Base-by-base conservation (phyloP, 169 alveolate species). In the Plasmodium cynomolgi region DNA sequence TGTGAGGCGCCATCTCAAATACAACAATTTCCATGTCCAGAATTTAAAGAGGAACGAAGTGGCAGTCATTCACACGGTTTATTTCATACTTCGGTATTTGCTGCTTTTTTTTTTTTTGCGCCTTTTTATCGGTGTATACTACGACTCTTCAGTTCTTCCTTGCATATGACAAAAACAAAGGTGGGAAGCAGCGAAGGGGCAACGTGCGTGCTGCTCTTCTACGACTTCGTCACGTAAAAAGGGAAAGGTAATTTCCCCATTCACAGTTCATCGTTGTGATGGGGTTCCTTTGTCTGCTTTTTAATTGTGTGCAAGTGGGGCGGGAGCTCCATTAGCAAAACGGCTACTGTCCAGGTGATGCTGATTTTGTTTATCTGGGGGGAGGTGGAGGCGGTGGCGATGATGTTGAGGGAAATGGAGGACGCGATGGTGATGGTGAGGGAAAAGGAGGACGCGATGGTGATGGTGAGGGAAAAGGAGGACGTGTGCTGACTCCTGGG, bases 291-390 rank as follows among this genome's bases (percentile, higher is more conserved):
- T 72, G 50, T 31, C 34, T 68, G 81, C 62, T 91, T 91, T 82
- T 74, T 41, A 82, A 91, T 91, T 91, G 75, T 62, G 58, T 91
- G 26, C 34, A 91, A 23, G 62, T 81, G 37, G 17, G 58, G 44
- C 20, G 95, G 95, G n/a, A 91, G 54, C 56, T 82, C 92, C 92
- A 91, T 81, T 34, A 91, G 44, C 37, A 91, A 62, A 47, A 81
- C 95, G 15, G 95, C 91, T 15, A 91, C 56, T 56, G 95, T 91
- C 95, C 95, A 91, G 17, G 95, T 91, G 37, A 91, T 91, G 81
- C 39, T 73, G 29, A 50, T 82, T 5, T 82, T 71, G 58, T 91
- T 91, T 73, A 91, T 74, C 95, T 91, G 56, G 23, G 41, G 77
- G 83, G 77, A 23, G 34, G 56, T 23, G 80, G 23, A 37, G 34